Evolutionary conservation across 1,284 basidiomycete genomes (phyloP).

Genomic region (Ceratobasidium sp.): DNA sequence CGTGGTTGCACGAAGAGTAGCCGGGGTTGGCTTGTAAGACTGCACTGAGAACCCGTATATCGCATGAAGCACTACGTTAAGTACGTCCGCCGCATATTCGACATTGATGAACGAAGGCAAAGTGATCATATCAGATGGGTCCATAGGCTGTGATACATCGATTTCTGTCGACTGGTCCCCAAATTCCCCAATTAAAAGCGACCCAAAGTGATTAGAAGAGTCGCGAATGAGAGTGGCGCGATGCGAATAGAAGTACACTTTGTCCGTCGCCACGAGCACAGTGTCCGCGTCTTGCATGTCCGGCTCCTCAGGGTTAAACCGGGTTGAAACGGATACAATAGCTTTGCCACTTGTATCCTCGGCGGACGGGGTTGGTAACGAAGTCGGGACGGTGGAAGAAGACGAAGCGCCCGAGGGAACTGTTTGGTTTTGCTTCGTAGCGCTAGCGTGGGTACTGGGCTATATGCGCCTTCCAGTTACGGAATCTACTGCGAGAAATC

Average conservation of each 20-base stretch:
- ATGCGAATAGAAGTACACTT: slow-evolving; percentile 81
- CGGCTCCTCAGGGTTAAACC: slow-evolving; percentile 13
- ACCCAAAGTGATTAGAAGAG: slow-evolving; percentile 70
- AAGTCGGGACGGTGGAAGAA: too few species aligned
- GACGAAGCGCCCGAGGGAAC: too few species aligned
- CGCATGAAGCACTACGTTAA: slow-evolving; percentile 74
- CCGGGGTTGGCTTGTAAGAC: slow-evolving; percentile 52
- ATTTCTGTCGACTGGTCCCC: neutral
- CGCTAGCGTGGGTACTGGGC: too few species aligned
- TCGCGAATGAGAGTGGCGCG: slow-evolving; percentile 63
- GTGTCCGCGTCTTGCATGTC: slow-evolving; percentile 61
- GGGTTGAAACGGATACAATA: slow-evolving; percentile 17
- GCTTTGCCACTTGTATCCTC: too few species aligned
- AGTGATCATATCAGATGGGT: slow-evolving; percentile 15
- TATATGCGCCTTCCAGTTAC: too few species aligned
- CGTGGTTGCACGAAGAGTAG: slow-evolving; percentile 56
- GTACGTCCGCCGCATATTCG: slow-evolving; percentile 52
- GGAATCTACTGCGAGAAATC: too few species aligned
- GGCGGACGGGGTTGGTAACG: too few species aligned
- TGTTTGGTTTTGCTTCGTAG: too few species aligned
- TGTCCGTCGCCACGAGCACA: slow-evolving; percentile 75
- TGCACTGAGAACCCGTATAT: slow-evolving; percentile 66
- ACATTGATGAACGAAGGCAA: slow-evolving; percentile 15
- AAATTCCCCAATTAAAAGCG: slow-evolving; percentile 56
- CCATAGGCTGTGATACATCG: slow-evolving; percentile 62